phyloP scores from a whole-genome alignment of 192 early-diverging fungal species.

The Phycomyces blakesleeanus region DNA sequence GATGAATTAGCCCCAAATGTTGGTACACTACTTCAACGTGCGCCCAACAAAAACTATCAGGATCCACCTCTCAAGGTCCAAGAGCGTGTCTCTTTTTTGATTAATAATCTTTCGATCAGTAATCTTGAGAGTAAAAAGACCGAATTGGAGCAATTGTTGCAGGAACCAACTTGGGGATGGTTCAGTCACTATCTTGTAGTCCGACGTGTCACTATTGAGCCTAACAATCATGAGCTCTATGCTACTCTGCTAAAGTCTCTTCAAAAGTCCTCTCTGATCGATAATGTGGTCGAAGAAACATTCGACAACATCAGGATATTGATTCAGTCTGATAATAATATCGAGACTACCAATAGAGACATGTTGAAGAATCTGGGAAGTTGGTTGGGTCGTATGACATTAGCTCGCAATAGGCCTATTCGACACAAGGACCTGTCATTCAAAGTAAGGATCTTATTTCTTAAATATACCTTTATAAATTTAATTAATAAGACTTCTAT shows the following conservation, averaged over 20 bases:
- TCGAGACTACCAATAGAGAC: conserved; percentile 80
- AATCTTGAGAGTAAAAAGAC: conserved; percentile 77
- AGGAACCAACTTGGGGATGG: conserved; percentile 70
- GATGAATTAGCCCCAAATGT: conserved; percentile 8
- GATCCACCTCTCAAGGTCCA: conserved; percentile 32
- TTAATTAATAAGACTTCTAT: too few relatives aligned
- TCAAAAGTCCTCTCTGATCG: conserved; percentile 55
- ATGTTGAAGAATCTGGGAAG: conserved; percentile 93
- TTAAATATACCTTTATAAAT: background rate
- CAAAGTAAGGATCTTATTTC: conserved; percentile 54
- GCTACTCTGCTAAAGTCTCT: conserved; percentile 76
- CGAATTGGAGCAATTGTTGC: conserved; percentile 75
- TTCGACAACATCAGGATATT: conserved; percentile 79
- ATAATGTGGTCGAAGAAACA: conserved; percentile 84
- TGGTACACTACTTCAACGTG: conserved; percentile 8
- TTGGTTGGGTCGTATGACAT: conserved; percentile 92
- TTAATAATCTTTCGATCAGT: conserved; percentile 90
- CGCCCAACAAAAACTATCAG: conserved; percentile 6
- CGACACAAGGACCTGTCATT: conserved; percentile 92
- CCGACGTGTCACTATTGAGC: conserved; percentile 90
- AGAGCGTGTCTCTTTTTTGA: conserved; percentile 95
- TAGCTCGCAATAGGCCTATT: conserved; percentile 90
- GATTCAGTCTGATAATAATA: conserved; percentile 87
- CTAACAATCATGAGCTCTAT: conserved; percentile 93
- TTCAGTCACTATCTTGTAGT: conserved; percentile 94